These are phyloP conservation scores for Micractinium sp. DNA, from an alignment of 139 green algal genomes.

Conservation along the genomic window DNA sequence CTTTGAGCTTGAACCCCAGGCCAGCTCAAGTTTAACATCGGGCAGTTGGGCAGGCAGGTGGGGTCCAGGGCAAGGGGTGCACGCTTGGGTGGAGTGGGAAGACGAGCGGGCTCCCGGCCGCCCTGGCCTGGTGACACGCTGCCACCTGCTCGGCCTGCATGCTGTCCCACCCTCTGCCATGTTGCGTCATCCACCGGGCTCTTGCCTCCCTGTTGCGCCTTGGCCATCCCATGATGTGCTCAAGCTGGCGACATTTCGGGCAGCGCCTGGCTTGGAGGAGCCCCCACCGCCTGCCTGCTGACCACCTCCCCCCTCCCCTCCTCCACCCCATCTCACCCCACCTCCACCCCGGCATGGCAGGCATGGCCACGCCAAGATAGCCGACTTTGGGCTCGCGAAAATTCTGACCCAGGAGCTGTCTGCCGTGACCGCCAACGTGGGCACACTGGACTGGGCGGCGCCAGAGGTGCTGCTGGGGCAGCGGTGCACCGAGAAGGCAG, in stretches of 20 bases:
- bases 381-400: constrained; percentile 49
- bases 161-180: no score
- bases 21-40: no score
- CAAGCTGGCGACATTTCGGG: no score
- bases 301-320: neutral
- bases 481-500: constrained; percentile 41
- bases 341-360: neutral
- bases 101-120: no score
- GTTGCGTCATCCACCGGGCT: no score
- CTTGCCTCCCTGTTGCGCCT: neutral
- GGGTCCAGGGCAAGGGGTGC: no score
- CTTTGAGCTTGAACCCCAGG: neutral
- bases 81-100: no score
- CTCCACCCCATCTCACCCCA: neutral
- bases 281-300: neutral
- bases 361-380: constrained; percentile 49
- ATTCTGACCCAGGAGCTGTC: constrained; percentile 30
- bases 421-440: neutral
- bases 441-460: constrained; percentile 17
- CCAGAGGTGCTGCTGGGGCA: constrained; percentile 53
- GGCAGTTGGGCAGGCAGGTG: no score
- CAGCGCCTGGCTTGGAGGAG: no score
- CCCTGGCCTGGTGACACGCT: no score
- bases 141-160: no score
- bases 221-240: no score